Conservation (phyloP, 2,329 filamentous ascomycete species). For the Diaporthe destruens region DNA sequence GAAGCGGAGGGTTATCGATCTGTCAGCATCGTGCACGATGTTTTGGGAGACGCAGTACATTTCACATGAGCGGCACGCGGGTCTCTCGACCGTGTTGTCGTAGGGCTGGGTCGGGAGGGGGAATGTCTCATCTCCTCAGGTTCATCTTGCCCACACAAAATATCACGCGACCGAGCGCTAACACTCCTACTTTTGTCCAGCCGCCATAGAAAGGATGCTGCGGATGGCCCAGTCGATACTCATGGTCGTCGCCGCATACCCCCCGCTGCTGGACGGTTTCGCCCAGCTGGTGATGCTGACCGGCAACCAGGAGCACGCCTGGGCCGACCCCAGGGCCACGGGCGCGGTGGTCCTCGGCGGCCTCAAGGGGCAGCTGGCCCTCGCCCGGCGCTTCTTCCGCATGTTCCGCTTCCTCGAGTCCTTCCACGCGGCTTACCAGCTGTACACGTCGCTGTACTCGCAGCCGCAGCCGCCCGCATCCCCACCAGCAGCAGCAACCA, state of each 20-base stretch:
- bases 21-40: neutral
- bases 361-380: conserved; percentile 29
- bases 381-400: conserved; percentile 73
- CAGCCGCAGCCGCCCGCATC: conserved; percentile 34
- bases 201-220: conserved; percentile 39
- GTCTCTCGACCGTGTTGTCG: neutral
- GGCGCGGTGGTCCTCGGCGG: conserved; percentile 10
- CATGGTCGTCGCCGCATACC: conserved; percentile 36
- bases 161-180: neutral
- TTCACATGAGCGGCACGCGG: neutral
- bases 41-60: neutral
- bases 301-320: conserved; percentile 32
- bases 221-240: conserved; percentile 39
- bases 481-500: neutral
- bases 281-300: conserved; percentile 26
- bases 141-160: neutral
- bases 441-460: conserved; percentile 51
- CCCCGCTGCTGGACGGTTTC: conserved; percentile 29
- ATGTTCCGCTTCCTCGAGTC: conserved; percentile 76
- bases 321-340: conserved; percentile 25
- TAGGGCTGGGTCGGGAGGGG: too few relatives aligned
- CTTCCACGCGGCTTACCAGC: conserved; percentile 64
- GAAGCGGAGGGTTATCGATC: neutral
- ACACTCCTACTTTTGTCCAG: conserved; percentile 3
- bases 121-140: rapidly evolving